phyloP scores from a whole-genome alignment of 805 yeast species.

The Saturnispora besseyi region DNA sequence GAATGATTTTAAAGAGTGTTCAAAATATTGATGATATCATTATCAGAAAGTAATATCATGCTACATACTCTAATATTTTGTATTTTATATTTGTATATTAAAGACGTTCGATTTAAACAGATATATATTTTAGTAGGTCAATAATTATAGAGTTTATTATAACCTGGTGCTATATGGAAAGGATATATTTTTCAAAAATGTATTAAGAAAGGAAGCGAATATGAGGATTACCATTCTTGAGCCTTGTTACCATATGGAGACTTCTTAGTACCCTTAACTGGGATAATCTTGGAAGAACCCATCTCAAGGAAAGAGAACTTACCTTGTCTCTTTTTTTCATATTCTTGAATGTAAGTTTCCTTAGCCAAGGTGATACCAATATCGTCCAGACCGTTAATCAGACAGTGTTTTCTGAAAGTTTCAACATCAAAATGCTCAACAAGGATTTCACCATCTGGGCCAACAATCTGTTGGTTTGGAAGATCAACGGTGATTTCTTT shows the following conservation, averaged over 20 bases:
- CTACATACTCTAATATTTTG: not conserved
- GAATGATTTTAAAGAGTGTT: conserved; percentile 31
- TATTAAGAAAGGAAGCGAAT: no score
- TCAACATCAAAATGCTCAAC: conserved; percentile 83
- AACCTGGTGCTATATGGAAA: no score
- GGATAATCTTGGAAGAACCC: conserved; percentile 55
- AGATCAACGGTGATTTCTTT: conserved; percentile 68
- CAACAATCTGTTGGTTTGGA: conserved; percentile 72
- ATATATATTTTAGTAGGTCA: not conserved
- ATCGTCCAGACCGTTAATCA: conserved; percentile 91
- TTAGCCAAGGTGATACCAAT: conserved; percentile 92
- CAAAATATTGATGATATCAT: conserved; percentile 31
- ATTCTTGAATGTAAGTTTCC: conserved; percentile 64
- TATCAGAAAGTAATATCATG: conserved; percentile 17
- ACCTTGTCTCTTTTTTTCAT: conserved; percentile 68
- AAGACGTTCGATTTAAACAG: not conserved
- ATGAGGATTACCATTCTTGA: conserved; percentile 56
- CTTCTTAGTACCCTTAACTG: conserved; percentile 61
- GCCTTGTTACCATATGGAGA: conserved; percentile 56
- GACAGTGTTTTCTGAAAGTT: conserved; percentile 87
- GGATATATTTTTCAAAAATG: not conserved
- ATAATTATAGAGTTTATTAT: no score
- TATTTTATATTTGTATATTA: not conserved
- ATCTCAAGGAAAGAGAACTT: conserved; percentile 90
- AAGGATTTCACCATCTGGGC: conserved; percentile 60